Conservation (phyloP, 306 rosid genomes). For the Spatholobus suberectus region DNA sequence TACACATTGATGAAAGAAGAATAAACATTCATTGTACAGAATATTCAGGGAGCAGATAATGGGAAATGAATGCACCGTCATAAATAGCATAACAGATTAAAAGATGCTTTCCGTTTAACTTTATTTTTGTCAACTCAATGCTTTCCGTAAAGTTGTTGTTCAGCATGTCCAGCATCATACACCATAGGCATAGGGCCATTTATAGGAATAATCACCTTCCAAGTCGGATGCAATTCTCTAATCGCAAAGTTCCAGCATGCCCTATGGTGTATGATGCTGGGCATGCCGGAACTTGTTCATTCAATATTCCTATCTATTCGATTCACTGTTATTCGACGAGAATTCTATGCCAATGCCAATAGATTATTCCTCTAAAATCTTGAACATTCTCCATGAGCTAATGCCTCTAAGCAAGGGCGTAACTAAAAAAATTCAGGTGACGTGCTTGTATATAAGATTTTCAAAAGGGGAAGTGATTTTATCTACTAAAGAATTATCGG, state of each 20-base stretch:
- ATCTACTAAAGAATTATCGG: not conserved
- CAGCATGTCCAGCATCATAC: no score
- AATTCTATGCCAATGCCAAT: not conserved
- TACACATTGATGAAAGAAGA: not conserved
- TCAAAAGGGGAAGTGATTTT: not conserved
- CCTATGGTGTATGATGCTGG: conserved; percentile 1
- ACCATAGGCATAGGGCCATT: no score
- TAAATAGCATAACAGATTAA: not conserved
- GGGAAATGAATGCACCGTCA: not conserved
- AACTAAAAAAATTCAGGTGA: not conserved
- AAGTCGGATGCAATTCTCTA: not conserved
- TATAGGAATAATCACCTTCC: no score
- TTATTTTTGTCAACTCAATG: not conserved
- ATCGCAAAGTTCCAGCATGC: not conserved
- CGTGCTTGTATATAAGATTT: not conserved
- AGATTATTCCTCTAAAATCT: not conserved
- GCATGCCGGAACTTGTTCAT: not conserved
- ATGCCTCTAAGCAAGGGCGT: not conserved
- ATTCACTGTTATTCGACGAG: not conserved
- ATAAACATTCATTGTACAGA: not conserved
- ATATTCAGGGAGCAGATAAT: not conserved
- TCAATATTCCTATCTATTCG: not conserved
- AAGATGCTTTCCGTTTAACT: not conserved
- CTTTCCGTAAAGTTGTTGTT: conserved; percentile 3
- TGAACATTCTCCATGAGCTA: not conserved